Conservation (phyloP, 2,329 filamentous ascomycete genomes). For the Dryadomyces quercus-mongolicae region DNA sequence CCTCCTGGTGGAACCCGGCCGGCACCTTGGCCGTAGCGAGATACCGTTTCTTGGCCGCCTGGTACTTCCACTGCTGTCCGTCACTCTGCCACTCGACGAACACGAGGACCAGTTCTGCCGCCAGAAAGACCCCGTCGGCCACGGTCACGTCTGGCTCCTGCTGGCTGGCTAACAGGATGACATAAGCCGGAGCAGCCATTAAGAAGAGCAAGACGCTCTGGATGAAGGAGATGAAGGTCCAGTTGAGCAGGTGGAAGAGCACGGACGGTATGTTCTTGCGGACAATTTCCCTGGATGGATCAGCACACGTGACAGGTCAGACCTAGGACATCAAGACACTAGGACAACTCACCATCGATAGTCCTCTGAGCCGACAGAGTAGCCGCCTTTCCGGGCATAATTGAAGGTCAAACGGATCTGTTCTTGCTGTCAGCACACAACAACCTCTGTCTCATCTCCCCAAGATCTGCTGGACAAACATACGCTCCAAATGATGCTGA, state of each 20-base stretch:
- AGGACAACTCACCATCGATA: constrained; percentile 65
- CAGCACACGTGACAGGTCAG: too few species aligned
- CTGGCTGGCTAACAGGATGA: constrained; percentile 61
- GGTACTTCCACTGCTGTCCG: constrained; percentile 86
- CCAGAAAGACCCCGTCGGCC: constrained; percentile 36
- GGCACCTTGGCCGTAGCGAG: constrained; percentile 60
- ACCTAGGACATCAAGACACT: too few species aligned
- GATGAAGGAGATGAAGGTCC: constrained; percentile 74
- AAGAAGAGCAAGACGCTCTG: constrained; percentile 75
- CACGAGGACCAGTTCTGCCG: constrained; percentile 36
- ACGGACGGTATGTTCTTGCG: constrained; percentile 49
- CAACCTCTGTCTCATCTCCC: neutral
- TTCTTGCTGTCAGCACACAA: constrained; percentile 6
- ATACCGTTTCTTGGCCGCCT: constrained; percentile 69
- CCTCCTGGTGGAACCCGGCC: constrained; percentile 49
- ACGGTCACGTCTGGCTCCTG: constrained; percentile 38
- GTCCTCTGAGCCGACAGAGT: constrained; percentile 79
- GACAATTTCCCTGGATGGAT: constrained; percentile 52
- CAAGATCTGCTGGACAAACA: constrained; percentile 18
- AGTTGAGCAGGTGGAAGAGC: constrained; percentile 74
- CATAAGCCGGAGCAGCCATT: constrained; percentile 67
- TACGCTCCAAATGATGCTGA: constrained; percentile 71
- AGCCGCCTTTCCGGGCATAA: constrained; percentile 93
- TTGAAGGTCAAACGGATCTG: constrained; percentile 81
- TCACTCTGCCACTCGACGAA: constrained; percentile 71